Evolutionary conservation across 78 protist species (phyloP).

Genomic region (Dictyostelium discoideum): dicty_2.7 NC_007091.3:2027001-2027500

Average conservation of each 20-base stretch:
- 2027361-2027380: no score
- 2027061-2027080: constrained; percentile 29
- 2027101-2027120: no score
- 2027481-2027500: background rate
- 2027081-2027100: no score
- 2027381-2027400: background rate
- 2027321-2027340: background rate
- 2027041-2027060: constrained; percentile 2
- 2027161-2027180: background rate
- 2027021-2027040: background rate
- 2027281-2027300: background rate
- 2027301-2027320: no score
- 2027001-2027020: background rate
- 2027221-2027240: no score
- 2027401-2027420: background rate
- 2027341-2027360: background rate
- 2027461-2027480: no score
- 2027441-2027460: background rate
- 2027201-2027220: background rate
- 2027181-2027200: background rate
- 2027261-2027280: background rate
- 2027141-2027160: background rate
- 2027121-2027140: background rate
- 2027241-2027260: no score
- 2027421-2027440: background rate